These are phyloP conservation scores for Globisporangium megalacanthum DNA, from an alignment of 352 stramenopile genomes.

Conservation along the genomic window DNA sequence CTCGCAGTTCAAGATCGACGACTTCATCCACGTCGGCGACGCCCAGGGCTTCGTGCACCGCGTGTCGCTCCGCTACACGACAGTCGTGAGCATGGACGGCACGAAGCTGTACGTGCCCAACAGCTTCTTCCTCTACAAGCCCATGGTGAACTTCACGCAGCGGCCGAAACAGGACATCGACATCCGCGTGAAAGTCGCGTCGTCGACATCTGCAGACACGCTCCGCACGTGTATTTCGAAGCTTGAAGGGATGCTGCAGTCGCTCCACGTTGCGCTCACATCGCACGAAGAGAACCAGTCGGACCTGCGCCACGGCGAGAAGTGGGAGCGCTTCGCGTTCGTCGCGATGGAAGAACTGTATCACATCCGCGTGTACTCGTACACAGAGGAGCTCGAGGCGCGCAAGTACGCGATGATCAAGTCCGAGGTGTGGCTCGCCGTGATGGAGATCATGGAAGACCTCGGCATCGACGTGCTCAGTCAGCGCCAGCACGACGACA, in stretches of 20 bases:
- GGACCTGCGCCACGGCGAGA: conserved; percentile 72
- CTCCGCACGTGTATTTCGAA: conserved; percentile 51
- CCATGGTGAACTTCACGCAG: conserved; percentile 87
- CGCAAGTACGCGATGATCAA: conserved; percentile 88
- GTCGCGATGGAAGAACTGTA: conserved; percentile 86
- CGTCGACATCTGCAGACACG: conserved; percentile 46
- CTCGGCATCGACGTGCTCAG: conserved; percentile 57
- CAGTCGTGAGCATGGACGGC: conserved; percentile 70
- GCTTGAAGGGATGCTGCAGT: conserved; percentile 79
- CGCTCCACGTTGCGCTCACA: conserved; percentile 76
- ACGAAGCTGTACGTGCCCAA: conserved; percentile 82
- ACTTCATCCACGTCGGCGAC: conserved; percentile 79
- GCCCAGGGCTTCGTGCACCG: conserved; percentile 78
- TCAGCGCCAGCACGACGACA: conserved; percentile 10
- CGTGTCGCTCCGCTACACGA: conserved; percentile 81
- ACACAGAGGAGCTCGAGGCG: conserved; percentile 80
- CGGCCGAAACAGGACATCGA: conserved; percentile 80
- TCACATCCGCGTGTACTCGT: conserved; percentile 80
- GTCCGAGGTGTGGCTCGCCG: conserved; percentile 83
- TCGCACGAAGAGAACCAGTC: conserved; percentile 84
- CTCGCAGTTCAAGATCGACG: conserved; percentile 83
- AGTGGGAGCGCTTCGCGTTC: conserved; percentile 81
- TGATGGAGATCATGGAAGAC: conserved; percentile 89
- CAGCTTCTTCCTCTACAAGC: conserved; percentile 89
- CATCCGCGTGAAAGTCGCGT: conserved; percentile 58